These are phyloP conservation scores for Avena eriantha DNA, from an alignment of 176 grass and related monocot genomes.

Conservation along the genomic window DNA sequence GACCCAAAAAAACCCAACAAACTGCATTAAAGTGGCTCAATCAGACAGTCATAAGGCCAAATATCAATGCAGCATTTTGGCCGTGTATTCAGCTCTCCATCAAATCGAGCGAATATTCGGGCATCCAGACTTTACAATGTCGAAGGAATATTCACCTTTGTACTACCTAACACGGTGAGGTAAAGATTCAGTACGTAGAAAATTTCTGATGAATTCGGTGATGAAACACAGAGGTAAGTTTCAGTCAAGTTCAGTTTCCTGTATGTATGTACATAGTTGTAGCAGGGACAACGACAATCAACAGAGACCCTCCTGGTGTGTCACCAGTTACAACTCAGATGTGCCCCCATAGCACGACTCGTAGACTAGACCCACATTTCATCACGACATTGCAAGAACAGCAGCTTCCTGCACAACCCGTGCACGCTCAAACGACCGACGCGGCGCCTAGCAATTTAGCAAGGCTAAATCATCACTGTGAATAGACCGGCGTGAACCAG, in stretches of 20 bases:
- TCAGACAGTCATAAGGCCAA: not conserved
- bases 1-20: not conserved
- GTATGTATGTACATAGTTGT: not conserved
- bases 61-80: too few species aligned
- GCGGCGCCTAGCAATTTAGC: not conserved
- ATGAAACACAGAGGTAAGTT: not conserved
- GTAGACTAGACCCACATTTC: not conserved
- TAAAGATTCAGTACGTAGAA: not conserved
- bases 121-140: not conserved
- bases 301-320: not conserved
- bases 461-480: not conserved
- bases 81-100: not conserved
- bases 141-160: not conserved
- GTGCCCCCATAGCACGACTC: not conserved
- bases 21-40: not conserved
- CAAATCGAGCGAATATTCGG: not conserved
- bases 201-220: not conserved
- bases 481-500: slow-evolving; percentile 54
- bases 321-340: not conserved
- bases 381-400: too few species aligned
- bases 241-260: not conserved
- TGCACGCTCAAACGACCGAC: not conserved
- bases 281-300: not conserved
- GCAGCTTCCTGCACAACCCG: too few species aligned
- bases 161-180: not conserved